Conservation (phyloP, 2,329 filamentous ascomycete species). For the Colletotrichum incanum region DNA sequence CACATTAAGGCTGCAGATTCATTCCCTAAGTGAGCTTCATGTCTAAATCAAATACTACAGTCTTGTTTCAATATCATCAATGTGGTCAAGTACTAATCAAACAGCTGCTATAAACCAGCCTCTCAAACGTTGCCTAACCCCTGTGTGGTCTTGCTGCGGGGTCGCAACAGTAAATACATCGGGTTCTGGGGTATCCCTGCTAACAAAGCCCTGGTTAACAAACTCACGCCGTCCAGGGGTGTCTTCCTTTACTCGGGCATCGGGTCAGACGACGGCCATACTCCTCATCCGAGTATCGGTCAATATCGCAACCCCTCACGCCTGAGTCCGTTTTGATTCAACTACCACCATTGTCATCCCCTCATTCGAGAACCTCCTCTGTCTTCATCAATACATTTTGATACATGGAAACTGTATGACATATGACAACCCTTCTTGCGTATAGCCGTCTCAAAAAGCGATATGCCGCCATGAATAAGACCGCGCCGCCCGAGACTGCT, state of each 20-base stretch:
- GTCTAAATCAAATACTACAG: background rate
- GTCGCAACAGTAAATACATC: background rate
- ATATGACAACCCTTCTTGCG: background rate
- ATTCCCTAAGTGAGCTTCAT: background rate
- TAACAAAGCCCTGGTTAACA: background rate
- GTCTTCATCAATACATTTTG: background rate
- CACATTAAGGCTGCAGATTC: no score
- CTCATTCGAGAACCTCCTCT: background rate
- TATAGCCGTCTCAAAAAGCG: slow-evolving; percentile 6
- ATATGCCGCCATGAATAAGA: slow-evolving; percentile 25
- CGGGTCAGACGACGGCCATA: slow-evolving; percentile 20
- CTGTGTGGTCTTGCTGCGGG: background rate
- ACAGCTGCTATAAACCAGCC: background rate
- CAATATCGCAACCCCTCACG: slow-evolving; percentile 15
- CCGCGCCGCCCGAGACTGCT: slow-evolving; percentile 10
- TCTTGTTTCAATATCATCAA: background rate
- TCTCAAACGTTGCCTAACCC: background rate
- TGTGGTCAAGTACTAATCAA: background rate
- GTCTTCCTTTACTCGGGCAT: slow-evolving; percentile 23
- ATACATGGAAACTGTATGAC: background rate
- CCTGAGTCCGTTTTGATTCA: slow-evolving; percentile 1
- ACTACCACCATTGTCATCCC: background rate
- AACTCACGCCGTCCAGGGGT: slow-evolving; percentile 4
- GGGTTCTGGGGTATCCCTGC: background rate
- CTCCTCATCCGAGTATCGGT: slow-evolving; percentile 16